A percentile compares a stretch with the other conserved stretches of the same genome.
Conservation (phyloP, 2,329 filamentous ascomycete genomes). For the Thermoascus crustaceus region DNA sequence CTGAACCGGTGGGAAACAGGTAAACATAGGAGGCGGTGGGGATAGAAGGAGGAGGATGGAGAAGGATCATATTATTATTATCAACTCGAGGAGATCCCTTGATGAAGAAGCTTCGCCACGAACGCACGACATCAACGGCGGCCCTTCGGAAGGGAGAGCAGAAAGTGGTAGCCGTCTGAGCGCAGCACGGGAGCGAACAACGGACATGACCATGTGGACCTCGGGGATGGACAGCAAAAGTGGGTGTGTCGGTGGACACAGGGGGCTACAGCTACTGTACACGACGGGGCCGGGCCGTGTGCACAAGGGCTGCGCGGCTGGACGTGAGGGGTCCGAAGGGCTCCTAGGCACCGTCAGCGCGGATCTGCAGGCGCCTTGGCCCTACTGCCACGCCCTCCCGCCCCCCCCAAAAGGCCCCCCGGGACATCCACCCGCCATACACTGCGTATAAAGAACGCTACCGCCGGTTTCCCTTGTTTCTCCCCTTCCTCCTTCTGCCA, state of each 20-base stretch:
- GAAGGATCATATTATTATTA: not conserved
- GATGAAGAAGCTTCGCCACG: not conserved
- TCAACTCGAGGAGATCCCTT: no score
- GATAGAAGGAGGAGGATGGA: not conserved
- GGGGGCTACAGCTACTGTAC: not conserved
- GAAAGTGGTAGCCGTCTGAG: no score
- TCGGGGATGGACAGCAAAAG: no score
- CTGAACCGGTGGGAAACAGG: not conserved
- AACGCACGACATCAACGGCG: no score
- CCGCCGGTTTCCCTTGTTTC: conserved; percentile 4
- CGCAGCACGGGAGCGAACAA: no score
- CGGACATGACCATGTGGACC: no score
- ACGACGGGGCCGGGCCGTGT: not conserved
- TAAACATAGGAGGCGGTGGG: not conserved
- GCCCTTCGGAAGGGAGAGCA: no score
- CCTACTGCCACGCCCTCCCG: conserved; percentile 1
- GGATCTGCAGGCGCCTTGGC: not conserved
- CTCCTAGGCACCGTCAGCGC: not conserved
- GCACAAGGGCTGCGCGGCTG: not conserved
- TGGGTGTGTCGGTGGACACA: no score
- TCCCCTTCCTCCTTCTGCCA: conserved; percentile 10
- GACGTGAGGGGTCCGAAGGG: not conserved
- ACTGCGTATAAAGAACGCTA: conserved; percentile 1
- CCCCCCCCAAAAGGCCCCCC: not conserved
- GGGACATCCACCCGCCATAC: not conserved